These are phyloP conservation scores for Coniochaeta prunicola DNA, from an alignment of 2,329 filamentous ascomycete genomes.

Conservation along the genomic window DNA sequence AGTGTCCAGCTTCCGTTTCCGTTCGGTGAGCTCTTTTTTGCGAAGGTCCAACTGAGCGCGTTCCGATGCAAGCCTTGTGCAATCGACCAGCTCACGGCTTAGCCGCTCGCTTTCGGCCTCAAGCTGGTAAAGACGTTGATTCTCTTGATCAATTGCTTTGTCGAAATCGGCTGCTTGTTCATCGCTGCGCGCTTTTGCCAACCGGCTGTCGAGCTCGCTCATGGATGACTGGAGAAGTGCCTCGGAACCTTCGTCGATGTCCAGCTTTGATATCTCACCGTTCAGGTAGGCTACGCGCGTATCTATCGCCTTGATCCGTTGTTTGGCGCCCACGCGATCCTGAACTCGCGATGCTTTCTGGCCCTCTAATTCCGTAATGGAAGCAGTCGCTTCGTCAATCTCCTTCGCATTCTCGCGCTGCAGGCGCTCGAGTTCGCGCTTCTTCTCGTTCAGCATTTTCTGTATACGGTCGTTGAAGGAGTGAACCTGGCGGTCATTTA, in stretches of 20 bases:
- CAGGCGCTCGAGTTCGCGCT: constrained; percentile 65
- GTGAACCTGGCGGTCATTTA: constrained; percentile 65
- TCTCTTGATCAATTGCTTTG: constrained; percentile 57
- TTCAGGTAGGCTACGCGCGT: constrained; percentile 61
- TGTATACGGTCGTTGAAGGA: constrained; percentile 73
- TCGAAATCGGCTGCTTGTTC: constrained; percentile 63
- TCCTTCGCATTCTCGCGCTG: constrained; percentile 70
- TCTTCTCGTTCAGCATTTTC: constrained; percentile 71
- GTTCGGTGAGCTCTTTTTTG: constrained; percentile 70
- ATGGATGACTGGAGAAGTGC: constrained; percentile 69
- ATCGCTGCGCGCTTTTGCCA: constrained; percentile 56
- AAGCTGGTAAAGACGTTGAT: constrained; percentile 57
- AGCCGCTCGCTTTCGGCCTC: constrained; percentile 68
- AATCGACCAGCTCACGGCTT: constrained; percentile 74
- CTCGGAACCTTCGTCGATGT: constrained; percentile 79
- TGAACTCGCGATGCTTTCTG: constrained; percentile 66
- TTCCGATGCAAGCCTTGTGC: constrained; percentile 72
- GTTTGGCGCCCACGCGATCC: constrained; percentile 65
- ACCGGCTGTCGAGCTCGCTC: constrained; percentile 57
- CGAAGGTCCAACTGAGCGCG: constrained; percentile 77
- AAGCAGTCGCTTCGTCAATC: constrained; percentile 62
- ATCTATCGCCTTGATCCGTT: constrained; percentile 68
- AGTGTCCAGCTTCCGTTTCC: constrained; percentile 68
- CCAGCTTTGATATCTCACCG: constrained; percentile 61
- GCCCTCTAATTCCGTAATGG: constrained; percentile 67